These are phyloP conservation scores for Lodderomyces oxycetoniae DNA, from an alignment of 1,139 yeast species.

Conservation along the genomic window DNA sequence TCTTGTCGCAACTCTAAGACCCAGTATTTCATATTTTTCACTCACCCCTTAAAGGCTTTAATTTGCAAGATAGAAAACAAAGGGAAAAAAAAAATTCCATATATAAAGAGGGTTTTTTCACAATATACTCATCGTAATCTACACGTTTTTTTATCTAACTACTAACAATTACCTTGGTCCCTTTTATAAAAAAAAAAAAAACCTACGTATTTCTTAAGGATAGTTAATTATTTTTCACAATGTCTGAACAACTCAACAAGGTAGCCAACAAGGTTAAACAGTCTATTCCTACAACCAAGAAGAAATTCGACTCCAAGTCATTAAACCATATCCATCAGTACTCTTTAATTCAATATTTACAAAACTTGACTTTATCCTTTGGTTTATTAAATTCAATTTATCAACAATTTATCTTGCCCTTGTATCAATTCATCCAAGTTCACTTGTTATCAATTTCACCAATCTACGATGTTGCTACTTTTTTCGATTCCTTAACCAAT, in stretches of 20 bases:
- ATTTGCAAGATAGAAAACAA: too few relatives aligned
- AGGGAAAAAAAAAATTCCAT: too few relatives aligned
- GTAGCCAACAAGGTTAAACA: conserved; percentile 10
- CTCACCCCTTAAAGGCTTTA: too few relatives aligned
- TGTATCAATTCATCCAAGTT: conserved; percentile 16
- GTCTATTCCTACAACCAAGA: conserved; percentile 8
- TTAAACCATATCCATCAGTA: conserved; percentile 32
- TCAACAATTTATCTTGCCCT: conserved; percentile 18
- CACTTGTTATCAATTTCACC: conserved; percentile 23
- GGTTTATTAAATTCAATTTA: conserved; percentile 22
- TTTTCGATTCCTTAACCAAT: conserved; percentile 21
- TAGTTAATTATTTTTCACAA: too few relatives aligned
- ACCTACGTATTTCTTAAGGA: too few relatives aligned
- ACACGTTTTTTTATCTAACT: too few relatives aligned
- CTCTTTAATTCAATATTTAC: conserved; percentile 23
- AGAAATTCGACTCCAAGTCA: conserved; percentile 30
- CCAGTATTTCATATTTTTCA: background rate
- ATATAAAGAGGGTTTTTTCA: too few relatives aligned
- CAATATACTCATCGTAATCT: too few relatives aligned
- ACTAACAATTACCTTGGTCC: too few relatives aligned
- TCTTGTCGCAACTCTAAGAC: background rate
- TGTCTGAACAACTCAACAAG: conserved; percentile 13
- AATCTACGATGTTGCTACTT: conserved; percentile 22
- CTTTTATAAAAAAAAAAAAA: background rate
- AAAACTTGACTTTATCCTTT: conserved; percentile 25